These are phyloP conservation scores for Aspergillus fijiensis DNA, from an alignment of 2,329 filamentous ascomycete genomes.

Conservation along the genomic window DNA sequence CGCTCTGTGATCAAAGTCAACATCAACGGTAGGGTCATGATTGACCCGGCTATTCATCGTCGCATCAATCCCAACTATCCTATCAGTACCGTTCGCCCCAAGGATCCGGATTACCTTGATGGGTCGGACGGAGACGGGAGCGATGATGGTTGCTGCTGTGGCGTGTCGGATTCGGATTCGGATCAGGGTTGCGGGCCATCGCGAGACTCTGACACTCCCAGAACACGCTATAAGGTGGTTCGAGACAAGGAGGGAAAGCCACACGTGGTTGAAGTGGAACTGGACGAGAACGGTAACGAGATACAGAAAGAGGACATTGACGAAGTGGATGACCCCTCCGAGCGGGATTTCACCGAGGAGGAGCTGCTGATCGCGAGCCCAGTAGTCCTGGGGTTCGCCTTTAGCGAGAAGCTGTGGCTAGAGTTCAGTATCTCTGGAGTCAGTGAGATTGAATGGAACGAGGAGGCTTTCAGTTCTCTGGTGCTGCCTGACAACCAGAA, in stretches of 20 bases:
- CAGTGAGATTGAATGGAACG: conserved; percentile 80
- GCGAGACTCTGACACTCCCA: conserved; percentile 34
- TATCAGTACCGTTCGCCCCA: conserved; percentile 70
- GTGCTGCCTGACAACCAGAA: conserved; percentile 67
- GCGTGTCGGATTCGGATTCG: conserved; percentile 34
- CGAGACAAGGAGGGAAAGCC: conserved; percentile 54
- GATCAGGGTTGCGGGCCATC: conserved; percentile 40
- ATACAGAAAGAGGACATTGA: conserved; percentile 60
- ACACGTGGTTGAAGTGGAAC: conserved; percentile 55
- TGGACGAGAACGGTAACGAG: conserved; percentile 57
- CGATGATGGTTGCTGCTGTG: conserved; percentile 45
- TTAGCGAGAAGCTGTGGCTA: conserved; percentile 85
- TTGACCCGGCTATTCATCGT: conserved; percentile 78
- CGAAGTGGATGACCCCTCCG: conserved; percentile 32
- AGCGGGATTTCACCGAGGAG: conserved; percentile 70
- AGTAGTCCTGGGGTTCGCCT: conserved; percentile 81
- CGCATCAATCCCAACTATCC: conserved; percentile 84
- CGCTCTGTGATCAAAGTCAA: conserved; percentile 74
- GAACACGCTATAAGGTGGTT: conserved; percentile 54
- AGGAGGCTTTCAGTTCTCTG: conserved; percentile 76
- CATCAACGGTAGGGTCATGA: conserved; percentile 83
- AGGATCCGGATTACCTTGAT: conserved; percentile 63
- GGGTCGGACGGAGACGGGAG: conserved; percentile 44
- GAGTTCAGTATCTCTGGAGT: conserved; percentile 81
- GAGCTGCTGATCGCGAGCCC: conserved; percentile 82